phyloP scores from a whole-genome alignment of 2,329 filamentous ascomycete species.

The Cercospora sesami region DNA sequence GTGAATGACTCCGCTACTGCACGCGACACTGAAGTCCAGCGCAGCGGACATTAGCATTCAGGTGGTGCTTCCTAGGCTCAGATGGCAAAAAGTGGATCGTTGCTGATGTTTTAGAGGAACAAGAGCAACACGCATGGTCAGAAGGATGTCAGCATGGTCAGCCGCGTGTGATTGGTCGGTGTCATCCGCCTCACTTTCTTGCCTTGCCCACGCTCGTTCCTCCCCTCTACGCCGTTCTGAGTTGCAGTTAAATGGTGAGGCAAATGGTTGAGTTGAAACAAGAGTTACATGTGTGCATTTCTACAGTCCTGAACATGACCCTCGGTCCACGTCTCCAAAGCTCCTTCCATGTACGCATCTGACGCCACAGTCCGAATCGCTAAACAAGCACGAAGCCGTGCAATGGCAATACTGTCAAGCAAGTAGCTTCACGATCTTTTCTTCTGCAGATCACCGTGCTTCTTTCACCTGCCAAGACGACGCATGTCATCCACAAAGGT shows the following conservation, averaged over 20 bases:
- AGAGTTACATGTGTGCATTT: not conserved
- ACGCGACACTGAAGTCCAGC: not conserved
- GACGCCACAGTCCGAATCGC: not conserved
- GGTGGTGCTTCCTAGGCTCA: not conserved
- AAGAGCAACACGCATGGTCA: not conserved
- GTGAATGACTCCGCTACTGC: not conserved
- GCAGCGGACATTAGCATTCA: not conserved
- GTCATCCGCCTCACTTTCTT: not conserved
- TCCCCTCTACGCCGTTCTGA: not conserved
- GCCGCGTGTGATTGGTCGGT: not conserved
- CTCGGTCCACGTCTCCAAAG: not conserved
- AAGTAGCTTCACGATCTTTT: not conserved
- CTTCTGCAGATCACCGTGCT: not conserved
- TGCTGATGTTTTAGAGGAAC: not conserved
- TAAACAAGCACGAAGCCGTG: not conserved
- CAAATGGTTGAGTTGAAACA: not conserved
- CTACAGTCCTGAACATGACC: not conserved
- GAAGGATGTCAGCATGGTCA: not conserved
- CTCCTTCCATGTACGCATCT: not conserved
- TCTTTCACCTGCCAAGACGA: not conserved
- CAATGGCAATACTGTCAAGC: not conserved
- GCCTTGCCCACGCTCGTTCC: too few relatives aligned
- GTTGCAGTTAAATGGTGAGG: not conserved
- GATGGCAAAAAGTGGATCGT: not conserved
- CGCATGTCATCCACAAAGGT: constrained; percentile 9